Evolutionary conservation across 208 protist genomes (phyloP), one percentile per base, ranked within the genome.

Genomic region (Leishmania arabica): DNA sequence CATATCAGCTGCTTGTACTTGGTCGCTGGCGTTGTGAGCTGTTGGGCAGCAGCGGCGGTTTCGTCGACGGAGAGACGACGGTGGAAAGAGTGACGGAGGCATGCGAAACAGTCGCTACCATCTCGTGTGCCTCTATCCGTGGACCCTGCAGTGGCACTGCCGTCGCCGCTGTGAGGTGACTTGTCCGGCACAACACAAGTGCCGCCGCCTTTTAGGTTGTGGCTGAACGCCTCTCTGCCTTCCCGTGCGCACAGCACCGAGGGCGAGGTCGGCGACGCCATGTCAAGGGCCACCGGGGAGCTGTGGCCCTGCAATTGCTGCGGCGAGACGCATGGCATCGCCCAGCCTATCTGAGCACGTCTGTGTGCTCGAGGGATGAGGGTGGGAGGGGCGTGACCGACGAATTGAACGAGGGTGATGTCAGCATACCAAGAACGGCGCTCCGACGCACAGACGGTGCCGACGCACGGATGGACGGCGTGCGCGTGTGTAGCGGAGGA

Each of bases 31-130:
- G 62, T 51, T 17, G n/a, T 42, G 60, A 15, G 75, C 49, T 17
- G 51, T 31, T 58, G 47, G 53, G 9, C 34, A 40, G 65, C 65
- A 21, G 54, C 34, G 21, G 54, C 17, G 15, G n/a, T 69, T 69
- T 40, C 40, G 37, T 13, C 37, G 65, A 19, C 19, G 13, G 62
- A 66, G n/a, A 24, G 8, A 40, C 62, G n/a, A 37, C 62, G 4
- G 17, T 13, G 15, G 49, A 58, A 77, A 19, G 37, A 54, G 49
- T n/a, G 49, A 49, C 45, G 5, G 42, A 42, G 17, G 27, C 75
- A 79, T n/a, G 62, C 45, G 3, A 71, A 79, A 64, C 24, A 72
- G 6, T 60, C 75, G 47, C 58, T 70, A 37, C 75, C 75, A 21
- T 37, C 75, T 27, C 53, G 34, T 27, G 34, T 31, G n/a, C 53